A percentile compares a stretch with the other conserved stretches of the same genome.
phyloP scores from a whole-genome alignment of 345 rosid genomes.

The Lumnitzera littorea region DNA sequence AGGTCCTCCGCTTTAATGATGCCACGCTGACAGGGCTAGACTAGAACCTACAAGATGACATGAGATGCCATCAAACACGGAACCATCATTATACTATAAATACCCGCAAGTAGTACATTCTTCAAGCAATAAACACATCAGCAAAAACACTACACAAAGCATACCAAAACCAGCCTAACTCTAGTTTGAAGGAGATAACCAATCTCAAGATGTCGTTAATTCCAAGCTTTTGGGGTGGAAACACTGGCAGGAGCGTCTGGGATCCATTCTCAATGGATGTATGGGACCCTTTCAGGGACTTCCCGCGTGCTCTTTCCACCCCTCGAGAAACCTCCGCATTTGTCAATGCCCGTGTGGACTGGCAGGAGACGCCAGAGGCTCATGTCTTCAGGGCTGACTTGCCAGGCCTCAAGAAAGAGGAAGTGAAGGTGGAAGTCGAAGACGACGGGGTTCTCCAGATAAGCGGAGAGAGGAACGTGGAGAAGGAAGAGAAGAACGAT shows the following conservation, averaged over 20 bases:
- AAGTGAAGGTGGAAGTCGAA: slow-evolving; percentile 15
- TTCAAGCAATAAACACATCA: no score
- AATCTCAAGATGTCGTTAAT: slow-evolving; percentile 7
- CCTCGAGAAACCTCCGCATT: slow-evolving; percentile 7
- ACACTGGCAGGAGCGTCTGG: slow-evolving; percentile 4
- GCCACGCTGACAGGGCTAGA: no score
- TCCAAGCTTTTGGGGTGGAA: slow-evolving; percentile 9
- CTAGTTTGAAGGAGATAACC: no score
- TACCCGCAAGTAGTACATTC: no score
- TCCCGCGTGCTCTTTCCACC: background rate
- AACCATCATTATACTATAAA: no score
- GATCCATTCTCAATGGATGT: slow-evolving; percentile 19
- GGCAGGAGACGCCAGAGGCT: slow-evolving; percentile 18
- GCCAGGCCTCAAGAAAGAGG: slow-evolving; percentile 17
- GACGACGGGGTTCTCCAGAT: slow-evolving; percentile 18
- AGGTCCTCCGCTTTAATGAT: no score
- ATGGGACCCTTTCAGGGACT: slow-evolving; percentile 14
- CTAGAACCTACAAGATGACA: no score
- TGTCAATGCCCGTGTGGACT: slow-evolving; percentile 11
- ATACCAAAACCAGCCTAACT: no score
- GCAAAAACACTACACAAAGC: no score
- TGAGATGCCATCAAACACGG: no score
- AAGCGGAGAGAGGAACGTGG: slow-evolving; percentile 12
- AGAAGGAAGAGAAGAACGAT: slow-evolving; percentile 18
- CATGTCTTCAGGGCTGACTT: slow-evolving; percentile 17